Conservation (phyloP, 352 stramenopile species). For the Blastocystis sp. region DNA sequence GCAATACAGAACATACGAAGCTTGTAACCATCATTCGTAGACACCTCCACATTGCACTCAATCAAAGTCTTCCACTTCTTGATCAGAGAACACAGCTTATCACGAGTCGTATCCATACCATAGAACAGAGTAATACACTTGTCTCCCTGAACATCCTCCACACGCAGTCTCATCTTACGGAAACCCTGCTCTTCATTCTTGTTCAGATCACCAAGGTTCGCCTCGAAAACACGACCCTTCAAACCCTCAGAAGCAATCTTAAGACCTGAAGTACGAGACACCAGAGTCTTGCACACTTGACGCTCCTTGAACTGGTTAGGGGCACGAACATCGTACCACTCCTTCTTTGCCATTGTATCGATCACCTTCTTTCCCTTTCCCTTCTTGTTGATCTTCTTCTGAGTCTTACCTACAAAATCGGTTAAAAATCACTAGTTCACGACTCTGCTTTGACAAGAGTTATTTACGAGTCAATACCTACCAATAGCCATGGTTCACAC, state of each 20-base stretch:
- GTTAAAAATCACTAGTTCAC: background rate
- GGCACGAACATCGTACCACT: no score
- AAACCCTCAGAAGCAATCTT: no score
- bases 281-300: no score
- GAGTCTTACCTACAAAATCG: constrained; percentile 22
- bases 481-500: constrained; percentile 55
- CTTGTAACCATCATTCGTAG: constrained; percentile 97
- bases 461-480: background rate
- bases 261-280: no score
- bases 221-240: no score
- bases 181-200: no score
- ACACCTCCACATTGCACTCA: constrained; percentile 94
- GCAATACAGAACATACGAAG: constrained; percentile 98
- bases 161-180: no score
- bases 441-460: no score
- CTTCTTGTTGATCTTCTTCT: constrained; percentile 5
- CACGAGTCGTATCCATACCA: constrained; percentile 85
- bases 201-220: no score
- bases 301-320: no score
- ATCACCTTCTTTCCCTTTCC: constrained; percentile 25
- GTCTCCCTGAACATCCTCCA: constrained; percentile 72
- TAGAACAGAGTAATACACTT: constrained; percentile 79
- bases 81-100: constrained; percentile 99
- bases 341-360: no score
- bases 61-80: constrained; percentile 99